phyloP scores from a whole-genome alignment of 2,329 filamentous ascomycete genomes.

The Botrytis pseudocinerea region DNA sequence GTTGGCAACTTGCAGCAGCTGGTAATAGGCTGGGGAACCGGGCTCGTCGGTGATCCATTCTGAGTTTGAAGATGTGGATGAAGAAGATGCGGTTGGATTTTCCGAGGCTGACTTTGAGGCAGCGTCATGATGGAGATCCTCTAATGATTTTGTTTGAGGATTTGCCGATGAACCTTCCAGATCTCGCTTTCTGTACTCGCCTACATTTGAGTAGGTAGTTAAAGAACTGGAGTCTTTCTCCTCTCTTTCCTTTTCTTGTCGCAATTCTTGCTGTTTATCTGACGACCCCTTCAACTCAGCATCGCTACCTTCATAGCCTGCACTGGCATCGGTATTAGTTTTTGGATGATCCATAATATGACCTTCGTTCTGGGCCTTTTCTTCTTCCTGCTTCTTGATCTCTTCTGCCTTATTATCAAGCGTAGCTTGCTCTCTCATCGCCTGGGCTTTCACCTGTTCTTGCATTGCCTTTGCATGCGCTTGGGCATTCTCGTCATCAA shows the following conservation, averaged over 20 bases:
- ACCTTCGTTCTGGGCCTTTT: neutral
- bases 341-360: neutral
- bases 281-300: neutral
- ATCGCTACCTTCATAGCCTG: neutral
- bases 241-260: neutral
- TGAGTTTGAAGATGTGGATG: neutral
- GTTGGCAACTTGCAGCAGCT: slow-evolving; percentile 40
- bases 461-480: neutral
- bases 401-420: slow-evolving; percentile 4
- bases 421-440: neutral
- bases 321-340: neutral
- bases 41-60: slow-evolving; percentile 34
- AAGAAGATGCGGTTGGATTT: too few relatives aligned
- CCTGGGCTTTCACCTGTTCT: neutral
- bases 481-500: neutral
- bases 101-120: neutral
- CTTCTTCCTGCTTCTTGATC: neutral
- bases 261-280: neutral
- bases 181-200: neutral
- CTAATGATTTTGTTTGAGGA: neutral
- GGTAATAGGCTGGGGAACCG: slow-evolving; percentile 34
- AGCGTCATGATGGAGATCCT: neutral
- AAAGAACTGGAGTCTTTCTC: neutral
- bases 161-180: neutral
- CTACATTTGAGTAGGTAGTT: neutral